Evolutionary conservation across 2,329 filamentous ascomycete genomes (phyloP), one percentile per base, ranked within the genome.

Genomic region (Phaeosphaeriaceae sp.): DNA sequence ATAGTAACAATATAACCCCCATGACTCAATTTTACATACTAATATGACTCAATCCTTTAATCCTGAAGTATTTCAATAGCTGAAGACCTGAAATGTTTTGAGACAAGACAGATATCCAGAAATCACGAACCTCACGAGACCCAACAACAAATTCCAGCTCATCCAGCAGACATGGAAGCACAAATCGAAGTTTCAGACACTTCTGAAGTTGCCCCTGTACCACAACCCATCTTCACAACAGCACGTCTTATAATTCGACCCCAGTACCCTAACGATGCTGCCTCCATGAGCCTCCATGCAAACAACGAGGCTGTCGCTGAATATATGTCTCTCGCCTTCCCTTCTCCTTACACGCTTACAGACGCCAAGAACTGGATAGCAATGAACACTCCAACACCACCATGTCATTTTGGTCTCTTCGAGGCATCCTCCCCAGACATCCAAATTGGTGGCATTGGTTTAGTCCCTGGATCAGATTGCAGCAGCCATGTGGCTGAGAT

Each of bases 241-340:
- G 13, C 52, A 2, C 60, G 63, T 29, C 62, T 73, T 16, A 40
- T 60, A 1, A 50, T 74, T 40, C 68, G 73, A 4, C 56, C 62
- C 21, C 63, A 72, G 60, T 66, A 66, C 46, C 60, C 63, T 7
- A 53, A 60, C 47, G 74, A 77, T 51, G 64, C 61, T 1, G 26
- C 53, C 11, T 61, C 61, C 16, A 52, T 63, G 47, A 35, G 63
- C 6, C 52, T 42, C 28, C 48, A 68, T 43, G 68, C 51, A 42
- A 67, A 70, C 56, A 71, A 71, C 43, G 53, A 59, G 3, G 61
- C 57, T 3, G 58, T 77, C 17, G 60, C 67, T 46, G 56, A 64
- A 26, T 71, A 71, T 55, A 71, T 77, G 66, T 61, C 68, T 21
- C 60, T 73, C 46, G 53, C 61, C 26, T 77, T 77, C 57, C 68